Evolutionary conservation across 2,329 filamentous ascomycete genomes (phyloP).

Genomic region (Ophiostoma sp.): DNA sequence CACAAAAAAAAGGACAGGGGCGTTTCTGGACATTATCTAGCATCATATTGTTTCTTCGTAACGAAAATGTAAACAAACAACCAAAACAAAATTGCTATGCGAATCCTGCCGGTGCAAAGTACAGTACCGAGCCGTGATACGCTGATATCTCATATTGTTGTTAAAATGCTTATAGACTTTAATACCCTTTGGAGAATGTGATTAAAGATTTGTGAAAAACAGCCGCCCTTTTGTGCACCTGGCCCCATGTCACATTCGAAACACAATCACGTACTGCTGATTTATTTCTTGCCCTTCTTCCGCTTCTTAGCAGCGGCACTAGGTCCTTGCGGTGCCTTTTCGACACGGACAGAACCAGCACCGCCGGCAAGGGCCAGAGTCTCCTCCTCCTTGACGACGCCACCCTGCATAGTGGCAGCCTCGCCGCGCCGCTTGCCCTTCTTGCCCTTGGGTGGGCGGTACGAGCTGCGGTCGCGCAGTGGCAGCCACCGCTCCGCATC

Average conservation of each 20-base stretch:
- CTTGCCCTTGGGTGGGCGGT: constrained; percentile 82
- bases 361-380: constrained; percentile 59
- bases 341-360: constrained; percentile 57
- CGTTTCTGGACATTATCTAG: not conserved
- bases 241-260: not conserved
- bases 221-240: not conserved
- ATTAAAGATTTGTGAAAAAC: not conserved
- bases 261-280: not conserved
- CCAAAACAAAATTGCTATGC: not conserved
- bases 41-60: not conserved
- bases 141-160: no score
- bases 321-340: constrained; percentile 43
- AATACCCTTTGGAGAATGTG: not conserved
- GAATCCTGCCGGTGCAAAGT: no score
- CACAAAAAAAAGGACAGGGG: constrained; percentile 3
- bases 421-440: constrained; percentile 64
- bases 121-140: no score
- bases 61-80: not conserved
- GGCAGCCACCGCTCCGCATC: constrained; percentile 94
- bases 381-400: constrained; percentile 68
- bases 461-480: constrained; percentile 79
- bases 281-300: constrained; percentile 41
- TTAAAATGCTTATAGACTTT: not conserved
- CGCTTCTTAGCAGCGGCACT: constrained; percentile 33
- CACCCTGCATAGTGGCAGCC: constrained; percentile 78